Percentiles rank a stretch among this genome's conserved stretches.
phyloP scores from a whole-genome alignment of 2,329 filamentous ascomycete genomes.

The Colletotrichum tanaceti region DNA sequence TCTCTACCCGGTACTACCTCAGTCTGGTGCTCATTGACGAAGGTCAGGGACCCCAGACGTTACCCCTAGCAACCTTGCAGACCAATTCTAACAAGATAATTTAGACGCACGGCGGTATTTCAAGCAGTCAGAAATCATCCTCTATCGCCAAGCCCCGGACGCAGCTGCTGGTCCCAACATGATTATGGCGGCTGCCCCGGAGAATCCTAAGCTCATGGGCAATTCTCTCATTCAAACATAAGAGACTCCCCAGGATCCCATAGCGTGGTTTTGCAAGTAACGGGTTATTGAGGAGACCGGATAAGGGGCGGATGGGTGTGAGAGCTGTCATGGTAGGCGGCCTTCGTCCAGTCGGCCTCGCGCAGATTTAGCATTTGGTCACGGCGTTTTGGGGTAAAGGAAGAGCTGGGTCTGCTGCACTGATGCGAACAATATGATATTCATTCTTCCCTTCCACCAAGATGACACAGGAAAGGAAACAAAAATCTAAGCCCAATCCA shows the following conservation, averaged over 20 bases:
- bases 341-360: conserved; percentile 21
- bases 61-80: conserved; percentile 27
- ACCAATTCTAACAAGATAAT: conserved; percentile 2
- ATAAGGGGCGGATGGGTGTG: neutral
- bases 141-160: conserved; percentile 84
- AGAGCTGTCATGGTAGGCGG: conserved; percentile 31
- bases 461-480: conserved; percentile 45
- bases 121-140: conserved; percentile 98
- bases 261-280: conserved; percentile 25
- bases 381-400: conserved; percentile 52
- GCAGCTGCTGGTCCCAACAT: conserved; percentile 56
- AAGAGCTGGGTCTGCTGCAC: conserved; percentile 41
- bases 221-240: conserved; percentile 43
- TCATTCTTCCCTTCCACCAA: conserved; percentile 40
- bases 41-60: conserved; percentile 62
- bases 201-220: conserved; percentile 59
- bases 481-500: conserved; percentile 38
- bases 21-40: conserved; percentile 96
- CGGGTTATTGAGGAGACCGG: conserved; percentile 3
- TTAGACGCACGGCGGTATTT: conserved; percentile 95
- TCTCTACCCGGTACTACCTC: conserved; percentile 96
- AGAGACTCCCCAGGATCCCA: conserved; percentile 5
- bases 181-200: conserved; percentile 55
- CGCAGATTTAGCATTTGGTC: conserved; percentile 53
- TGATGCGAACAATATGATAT: conserved; percentile 41